Percentiles rank a stretch among this genome's conserved stretches.
Evolutionary conservation across 1,139 yeast species (phyloP).

Genomic region (Suhomyces terraborum): DNA sequence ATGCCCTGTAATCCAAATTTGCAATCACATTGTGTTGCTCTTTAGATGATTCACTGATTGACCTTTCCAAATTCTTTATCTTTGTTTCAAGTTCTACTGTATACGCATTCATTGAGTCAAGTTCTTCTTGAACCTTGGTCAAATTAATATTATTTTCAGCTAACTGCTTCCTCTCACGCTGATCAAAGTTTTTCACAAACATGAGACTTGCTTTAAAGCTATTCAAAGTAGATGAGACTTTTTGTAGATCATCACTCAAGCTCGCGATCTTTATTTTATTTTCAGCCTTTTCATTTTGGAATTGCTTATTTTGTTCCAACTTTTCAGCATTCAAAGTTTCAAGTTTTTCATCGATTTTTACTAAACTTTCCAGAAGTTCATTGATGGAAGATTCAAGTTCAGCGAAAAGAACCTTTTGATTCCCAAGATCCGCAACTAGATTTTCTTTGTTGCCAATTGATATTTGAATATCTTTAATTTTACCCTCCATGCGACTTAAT

Average conservation of each 20-base stretch:
- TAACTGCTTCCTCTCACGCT: conserved; percentile 20
- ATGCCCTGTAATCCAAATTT: conserved; percentile 41
- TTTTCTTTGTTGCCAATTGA: conserved; percentile 58
- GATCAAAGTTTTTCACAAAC: conserved; percentile 25
- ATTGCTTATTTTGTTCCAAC: conserved; percentile 27
- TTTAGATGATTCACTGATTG: conserved; percentile 38
- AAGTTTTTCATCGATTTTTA: conserved; percentile 18
- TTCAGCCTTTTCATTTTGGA: conserved; percentile 24
- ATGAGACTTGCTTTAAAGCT: conserved; percentile 14
- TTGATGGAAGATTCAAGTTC: conserved; percentile 7
- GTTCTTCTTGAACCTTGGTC: neutral
- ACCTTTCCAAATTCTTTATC: conserved; percentile 30
- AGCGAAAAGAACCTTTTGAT: conserved; percentile 16
- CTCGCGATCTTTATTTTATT: conserved; percentile 12
- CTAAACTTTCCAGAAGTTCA: conserved; percentile 8
- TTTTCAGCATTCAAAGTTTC: conserved; percentile 16
- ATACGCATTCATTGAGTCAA: conserved; percentile 24
- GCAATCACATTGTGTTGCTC: conserved; percentile 41
- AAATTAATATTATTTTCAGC: conserved; percentile 19
- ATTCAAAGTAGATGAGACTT: conserved; percentile 5
- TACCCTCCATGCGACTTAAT: conserved; percentile 50
- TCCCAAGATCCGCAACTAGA: conserved; percentile 43
- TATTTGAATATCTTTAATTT: conserved; percentile 58
- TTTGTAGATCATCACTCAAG: conserved; percentile 10
- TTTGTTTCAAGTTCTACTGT: conserved; percentile 30